Conservation (phyloP, 176 grass and related monocot genomes). For the Carex scoparia region DNA sequence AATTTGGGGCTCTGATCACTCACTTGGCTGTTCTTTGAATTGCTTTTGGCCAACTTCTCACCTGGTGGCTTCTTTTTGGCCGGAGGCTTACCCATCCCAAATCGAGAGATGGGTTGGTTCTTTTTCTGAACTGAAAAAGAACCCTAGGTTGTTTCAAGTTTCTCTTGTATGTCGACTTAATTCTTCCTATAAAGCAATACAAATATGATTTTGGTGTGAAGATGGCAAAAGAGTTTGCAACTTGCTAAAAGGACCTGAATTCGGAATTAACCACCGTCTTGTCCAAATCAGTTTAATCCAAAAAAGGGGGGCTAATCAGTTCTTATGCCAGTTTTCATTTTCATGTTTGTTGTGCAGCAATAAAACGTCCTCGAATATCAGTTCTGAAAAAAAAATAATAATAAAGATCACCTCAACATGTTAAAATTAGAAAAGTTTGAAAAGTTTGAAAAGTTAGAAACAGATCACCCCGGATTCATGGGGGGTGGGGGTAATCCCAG, state of each 20-base stretch:
- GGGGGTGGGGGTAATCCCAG: not conserved
- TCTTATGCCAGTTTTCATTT: not conserved
- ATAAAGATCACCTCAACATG: not conserved
- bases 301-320: not conserved
- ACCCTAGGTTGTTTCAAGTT: not conserved
- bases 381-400: not conserved
- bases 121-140: not conserved
- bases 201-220: not conserved
- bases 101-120: not conserved
- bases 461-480: no score
- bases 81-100: constrained; percentile 5
- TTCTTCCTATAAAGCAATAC: not conserved
- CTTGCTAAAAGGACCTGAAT: not conserved
- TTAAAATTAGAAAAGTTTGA: no score
- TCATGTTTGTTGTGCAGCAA: not conserved
- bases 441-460: no score
- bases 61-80: constrained; percentile 12
- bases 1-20: constrained; percentile 23
- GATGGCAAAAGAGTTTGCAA: not conserved
- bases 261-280: not conserved
- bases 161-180: not conserved
- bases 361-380: not conserved
- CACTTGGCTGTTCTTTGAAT: constrained; percentile 25
- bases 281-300: not conserved
- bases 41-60: not conserved